Conservation (phyloP, 108 stramenopile species). For the Fistulifera solaris region DNA sequence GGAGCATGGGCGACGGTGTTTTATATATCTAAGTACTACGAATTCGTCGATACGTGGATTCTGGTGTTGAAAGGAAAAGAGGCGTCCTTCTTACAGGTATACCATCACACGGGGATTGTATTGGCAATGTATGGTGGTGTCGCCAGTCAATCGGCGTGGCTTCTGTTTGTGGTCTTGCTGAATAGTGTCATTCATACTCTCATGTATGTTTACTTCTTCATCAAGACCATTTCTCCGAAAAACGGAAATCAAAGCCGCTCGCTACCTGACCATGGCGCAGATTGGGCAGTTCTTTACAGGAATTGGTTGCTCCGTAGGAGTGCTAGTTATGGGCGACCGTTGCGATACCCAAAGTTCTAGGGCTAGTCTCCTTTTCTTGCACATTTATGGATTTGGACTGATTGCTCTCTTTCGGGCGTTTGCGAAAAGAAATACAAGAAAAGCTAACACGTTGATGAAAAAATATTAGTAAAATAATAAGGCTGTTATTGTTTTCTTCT, state of each 20-base stretch:
- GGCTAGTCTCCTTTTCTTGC: slow-evolving; percentile 22
- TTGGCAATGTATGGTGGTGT: slow-evolving; percentile 41
- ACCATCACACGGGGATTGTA: slow-evolving; percentile 43
- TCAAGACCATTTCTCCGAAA: slow-evolving; percentile 37
- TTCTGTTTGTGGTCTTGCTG: slow-evolving; percentile 24
- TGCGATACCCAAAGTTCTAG: slow-evolving; percentile 24
- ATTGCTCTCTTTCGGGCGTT: slow-evolving; percentile 42
- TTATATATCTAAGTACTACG: slow-evolving; percentile 47
- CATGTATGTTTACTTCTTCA: slow-evolving; percentile 49
- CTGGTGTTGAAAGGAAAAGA: slow-evolving; percentile 31
- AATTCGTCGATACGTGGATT: slow-evolving; percentile 58
- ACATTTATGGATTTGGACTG: slow-evolving; percentile 42
- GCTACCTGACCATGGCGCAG: slow-evolving; percentile 39
- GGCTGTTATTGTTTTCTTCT: not conserved
- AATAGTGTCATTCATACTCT: slow-evolving; percentile 43
- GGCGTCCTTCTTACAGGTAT: slow-evolving; percentile 31
- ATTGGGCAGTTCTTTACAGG: slow-evolving; percentile 51
- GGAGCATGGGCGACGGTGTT: slow-evolving; percentile 47
- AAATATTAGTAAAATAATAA: too few relatives aligned
- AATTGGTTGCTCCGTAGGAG: slow-evolving; percentile 18
- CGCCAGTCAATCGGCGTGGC: slow-evolving; percentile 28
- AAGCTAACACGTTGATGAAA: slow-evolving; percentile 1
- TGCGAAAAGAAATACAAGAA: slow-evolving; percentile 44
- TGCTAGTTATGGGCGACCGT: slow-evolving; percentile 23
- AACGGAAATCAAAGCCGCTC: slow-evolving; percentile 31